These are phyloP conservation scores for Polytrichum commune DNA, from an alignment of 225 moss, liverwort and hornwort genomes.

Conservation along the genomic window DNA sequence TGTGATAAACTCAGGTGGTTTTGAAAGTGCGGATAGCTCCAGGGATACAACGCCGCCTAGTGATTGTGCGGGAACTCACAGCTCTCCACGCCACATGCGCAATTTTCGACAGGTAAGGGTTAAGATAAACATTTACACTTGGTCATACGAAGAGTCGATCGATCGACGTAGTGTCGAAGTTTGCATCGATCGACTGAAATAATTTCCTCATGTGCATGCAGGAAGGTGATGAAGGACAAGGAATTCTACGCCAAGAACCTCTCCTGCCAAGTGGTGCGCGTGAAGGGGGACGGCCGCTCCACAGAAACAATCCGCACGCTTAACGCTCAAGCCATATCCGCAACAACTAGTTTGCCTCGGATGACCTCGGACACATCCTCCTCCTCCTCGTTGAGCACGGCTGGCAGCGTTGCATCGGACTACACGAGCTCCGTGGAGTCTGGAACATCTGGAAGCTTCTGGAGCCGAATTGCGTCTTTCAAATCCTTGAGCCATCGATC, in stretches of 20 bases:
- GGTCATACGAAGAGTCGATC: too few species aligned
- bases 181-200: too few species aligned
- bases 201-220: conserved; percentile 9
- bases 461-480: not conserved
- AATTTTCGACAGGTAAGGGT: conserved; percentile 40
- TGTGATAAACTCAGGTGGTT: conserved; percentile 23
- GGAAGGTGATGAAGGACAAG: conserved; percentile 32
- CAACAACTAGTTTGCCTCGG: not conserved
- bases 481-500: not conserved
- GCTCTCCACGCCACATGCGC: conserved; percentile 36
- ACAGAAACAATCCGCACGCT: conserved; percentile 16
- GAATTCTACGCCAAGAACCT: conserved; percentile 36
- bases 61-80: conserved; percentile 39
- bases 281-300: conserved; percentile 33
- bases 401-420: too few species aligned
- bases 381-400: not conserved
- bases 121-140: too few species aligned
- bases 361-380: conserved; percentile 5
- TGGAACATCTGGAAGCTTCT: not conserved
- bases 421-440: not conserved
- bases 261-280: conserved; percentile 38
- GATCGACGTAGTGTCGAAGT: too few species aligned
- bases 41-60: conserved; percentile 19
- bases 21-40: conserved; percentile 35
- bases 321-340: not conserved